Percentiles rank a stretch among this genome's conserved stretches.
Evolutionary conservation across 2,329 filamentous ascomycete species (phyloP).

Genomic region (Grosmannia serpens): DNA sequence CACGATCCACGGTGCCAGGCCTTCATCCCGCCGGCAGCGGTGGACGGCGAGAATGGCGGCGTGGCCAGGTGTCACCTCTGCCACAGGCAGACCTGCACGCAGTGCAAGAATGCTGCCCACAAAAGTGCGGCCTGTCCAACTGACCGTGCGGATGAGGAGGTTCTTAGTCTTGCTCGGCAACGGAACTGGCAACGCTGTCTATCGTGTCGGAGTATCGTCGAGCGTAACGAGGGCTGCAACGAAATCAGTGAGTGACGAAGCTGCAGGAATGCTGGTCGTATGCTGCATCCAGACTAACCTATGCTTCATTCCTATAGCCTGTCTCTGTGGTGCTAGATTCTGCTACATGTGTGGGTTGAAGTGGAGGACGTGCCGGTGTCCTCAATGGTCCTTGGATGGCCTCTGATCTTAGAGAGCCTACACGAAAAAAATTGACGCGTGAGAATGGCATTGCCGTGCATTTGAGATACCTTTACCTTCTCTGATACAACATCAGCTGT

Average conservation of each 20-base stretch:
- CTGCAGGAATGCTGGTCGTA: background rate
- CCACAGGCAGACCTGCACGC: conserved; percentile 20
- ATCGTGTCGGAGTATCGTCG: conserved; percentile 31
- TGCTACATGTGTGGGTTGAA: background rate
- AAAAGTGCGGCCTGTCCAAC: conserved; percentile 28
- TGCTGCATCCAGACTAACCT: background rate
- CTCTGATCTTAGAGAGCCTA: background rate
- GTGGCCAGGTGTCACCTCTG: background rate
- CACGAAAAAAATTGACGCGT: background rate
- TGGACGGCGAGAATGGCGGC: conserved; percentile 12
- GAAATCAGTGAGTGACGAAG: conserved; percentile 39
- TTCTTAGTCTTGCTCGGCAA: conserved; percentile 25
- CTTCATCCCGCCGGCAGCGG: conserved; percentile 26
- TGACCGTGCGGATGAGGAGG: conserved; percentile 24
- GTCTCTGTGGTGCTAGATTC: background rate
- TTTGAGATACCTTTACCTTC: too few relatives aligned
- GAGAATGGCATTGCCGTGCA: background rate
- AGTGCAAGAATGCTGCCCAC: conserved; percentile 35
- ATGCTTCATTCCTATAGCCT: background rate
- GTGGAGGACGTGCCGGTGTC: background rate
- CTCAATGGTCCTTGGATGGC: too few relatives aligned
- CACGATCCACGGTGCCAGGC: conserved; percentile 26
- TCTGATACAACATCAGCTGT: too few relatives aligned
- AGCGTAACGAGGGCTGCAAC: conserved; percentile 34
- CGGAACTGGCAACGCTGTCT: conserved; percentile 38